Evolutionary conservation across 192 early-diverging fungal genomes (phyloP).

Genomic region (Haplosporangium gracile): DNA sequence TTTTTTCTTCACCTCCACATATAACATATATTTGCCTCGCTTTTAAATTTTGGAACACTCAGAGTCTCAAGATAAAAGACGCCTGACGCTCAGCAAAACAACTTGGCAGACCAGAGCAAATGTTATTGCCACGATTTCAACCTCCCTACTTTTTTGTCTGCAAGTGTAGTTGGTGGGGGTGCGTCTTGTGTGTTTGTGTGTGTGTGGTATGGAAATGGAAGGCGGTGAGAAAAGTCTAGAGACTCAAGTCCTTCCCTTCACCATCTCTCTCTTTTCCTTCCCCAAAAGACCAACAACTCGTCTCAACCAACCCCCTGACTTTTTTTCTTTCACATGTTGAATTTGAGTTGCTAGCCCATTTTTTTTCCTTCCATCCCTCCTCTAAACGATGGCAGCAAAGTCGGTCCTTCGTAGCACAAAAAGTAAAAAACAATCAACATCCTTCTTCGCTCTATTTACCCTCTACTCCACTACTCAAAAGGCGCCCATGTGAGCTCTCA

Average conservation of each 20-base stretch:
- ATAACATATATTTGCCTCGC: background rate
- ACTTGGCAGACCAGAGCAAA: background rate
- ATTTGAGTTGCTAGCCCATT: background rate
- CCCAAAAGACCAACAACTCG: background rate
- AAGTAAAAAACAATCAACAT: background rate
- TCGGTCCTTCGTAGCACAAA: background rate
- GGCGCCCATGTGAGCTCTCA: background rate
- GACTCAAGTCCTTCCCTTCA: background rate
- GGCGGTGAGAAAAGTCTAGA: background rate
- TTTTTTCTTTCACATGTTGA: background rate
- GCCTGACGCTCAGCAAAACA: background rate
- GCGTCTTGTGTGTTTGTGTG: background rate
- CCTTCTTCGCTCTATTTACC: background rate
- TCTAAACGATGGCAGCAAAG: background rate
- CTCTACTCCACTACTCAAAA: background rate
- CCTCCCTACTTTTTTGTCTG: too few relatives aligned
- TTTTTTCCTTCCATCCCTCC: background rate
- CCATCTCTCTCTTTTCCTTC: background rate
- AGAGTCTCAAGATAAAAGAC: background rate
- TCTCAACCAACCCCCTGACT: background rate
- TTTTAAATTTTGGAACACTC: background rate
- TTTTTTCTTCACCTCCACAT: background rate
- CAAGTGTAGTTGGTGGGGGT: background rate
- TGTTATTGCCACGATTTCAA: too few relatives aligned
- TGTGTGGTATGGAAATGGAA: background rate